These are phyloP conservation scores for Nidularia pulvinata DNA, from an alignment of 768 basidiomycete species.

Conservation along the genomic window DNA sequence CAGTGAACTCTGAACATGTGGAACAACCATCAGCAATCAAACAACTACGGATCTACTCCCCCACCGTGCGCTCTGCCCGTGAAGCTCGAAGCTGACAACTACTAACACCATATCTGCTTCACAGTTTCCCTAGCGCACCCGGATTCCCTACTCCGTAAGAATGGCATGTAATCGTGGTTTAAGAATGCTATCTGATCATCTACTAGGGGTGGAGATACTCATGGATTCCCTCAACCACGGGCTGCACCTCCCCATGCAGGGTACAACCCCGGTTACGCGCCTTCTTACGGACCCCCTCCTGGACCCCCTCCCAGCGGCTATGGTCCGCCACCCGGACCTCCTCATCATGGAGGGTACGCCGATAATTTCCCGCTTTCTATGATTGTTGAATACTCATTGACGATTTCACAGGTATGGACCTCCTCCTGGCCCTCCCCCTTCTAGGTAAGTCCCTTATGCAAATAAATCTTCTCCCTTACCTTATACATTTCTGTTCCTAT, in stretches of 20 bases:
- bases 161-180: too few species aligned
- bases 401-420: too few species aligned
- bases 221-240: slow-evolving; percentile 9
- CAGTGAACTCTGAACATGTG: slow-evolving; percentile 18
- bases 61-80: slow-evolving; percentile 11
- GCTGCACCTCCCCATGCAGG: slow-evolving; percentile 19
- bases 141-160: slow-evolving; percentile 10
- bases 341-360: slow-evolving; percentile 2
- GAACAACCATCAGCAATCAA: slow-evolving; percentile 26
- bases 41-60: slow-evolving; percentile 14
- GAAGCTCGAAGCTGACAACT: not conserved
- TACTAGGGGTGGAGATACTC: slow-evolving; percentile 1
- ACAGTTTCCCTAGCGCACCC: slow-evolving; percentile 20
- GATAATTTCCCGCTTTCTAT: too few species aligned
- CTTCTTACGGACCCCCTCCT: slow-evolving; percentile 26
- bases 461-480: not conserved
- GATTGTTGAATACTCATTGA: too few species aligned
- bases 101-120: not conserved
- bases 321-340: slow-evolving; percentile 13
- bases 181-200: too few species aligned
- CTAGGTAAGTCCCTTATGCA: slow-evolving; percentile 5
- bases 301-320: slow-evolving; percentile 16
- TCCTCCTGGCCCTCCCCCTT: slow-evolving; percentile 1
- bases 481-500: not conserved
- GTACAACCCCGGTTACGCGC: slow-evolving; percentile 39